Evolutionary conservation across 2,329 filamentous ascomycete species (phyloP).

Genomic region (Epichloe scottii): DNA sequence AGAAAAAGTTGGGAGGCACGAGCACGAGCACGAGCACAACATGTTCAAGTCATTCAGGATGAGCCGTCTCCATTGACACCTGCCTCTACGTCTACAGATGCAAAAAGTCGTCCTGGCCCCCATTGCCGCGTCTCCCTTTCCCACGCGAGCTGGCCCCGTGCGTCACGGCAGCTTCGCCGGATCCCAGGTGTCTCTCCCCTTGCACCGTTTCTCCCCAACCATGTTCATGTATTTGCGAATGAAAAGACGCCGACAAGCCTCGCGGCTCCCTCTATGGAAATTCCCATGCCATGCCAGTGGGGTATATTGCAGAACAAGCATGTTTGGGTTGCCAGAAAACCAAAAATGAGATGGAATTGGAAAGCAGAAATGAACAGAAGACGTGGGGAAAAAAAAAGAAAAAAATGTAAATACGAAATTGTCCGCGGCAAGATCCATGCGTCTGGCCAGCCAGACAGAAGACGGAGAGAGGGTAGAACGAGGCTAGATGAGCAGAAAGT

Average conservation of each 20-base stretch:
- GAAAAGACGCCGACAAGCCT: slow-evolving; percentile 18
- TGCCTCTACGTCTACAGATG: too few species aligned
- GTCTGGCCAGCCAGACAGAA: neutral
- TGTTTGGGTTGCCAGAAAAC: neutral
- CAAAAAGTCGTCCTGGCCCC: too few species aligned
- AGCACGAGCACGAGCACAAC: too few species aligned
- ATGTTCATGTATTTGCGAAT: neutral
- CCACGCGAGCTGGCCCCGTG: too few species aligned
- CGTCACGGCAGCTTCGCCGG: too few species aligned
- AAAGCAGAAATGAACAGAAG: slow-evolving; percentile 10
- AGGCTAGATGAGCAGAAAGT: slow-evolving; percentile 72
- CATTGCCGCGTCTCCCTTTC: too few species aligned
- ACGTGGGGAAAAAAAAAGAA: slow-evolving; percentile 10
- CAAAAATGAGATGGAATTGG: neutral
- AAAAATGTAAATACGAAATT: slow-evolving; percentile 7
- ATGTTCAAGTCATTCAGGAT: too few species aligned
- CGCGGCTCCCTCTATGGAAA: slow-evolving; percentile 27
- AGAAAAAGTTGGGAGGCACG: too few species aligned
- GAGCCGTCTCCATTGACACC: too few species aligned
- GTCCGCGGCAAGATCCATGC: too few species aligned
- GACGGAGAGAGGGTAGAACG: neutral
- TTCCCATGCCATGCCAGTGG: slow-evolving; percentile 22
- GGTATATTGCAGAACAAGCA: slow-evolving; percentile 16
- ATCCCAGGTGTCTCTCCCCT: too few species aligned
- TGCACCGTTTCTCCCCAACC: neutral